Conservation (phyloP, 1,284 basidiomycete species). For the Pterula multifida region DNA sequence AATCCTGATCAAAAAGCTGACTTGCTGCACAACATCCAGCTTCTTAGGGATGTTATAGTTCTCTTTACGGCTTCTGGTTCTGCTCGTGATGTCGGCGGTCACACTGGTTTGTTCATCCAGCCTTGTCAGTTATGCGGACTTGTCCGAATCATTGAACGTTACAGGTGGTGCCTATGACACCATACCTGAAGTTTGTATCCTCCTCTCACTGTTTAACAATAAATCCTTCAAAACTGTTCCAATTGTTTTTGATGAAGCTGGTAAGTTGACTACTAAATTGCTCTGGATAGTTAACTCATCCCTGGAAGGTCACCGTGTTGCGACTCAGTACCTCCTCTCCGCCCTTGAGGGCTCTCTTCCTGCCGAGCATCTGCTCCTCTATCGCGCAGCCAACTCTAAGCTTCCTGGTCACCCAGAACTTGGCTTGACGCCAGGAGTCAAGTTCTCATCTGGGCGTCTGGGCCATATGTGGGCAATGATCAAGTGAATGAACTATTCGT, state of each 20-base stretch:
- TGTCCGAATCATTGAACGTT: background rate
- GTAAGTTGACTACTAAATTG: slow-evolving; percentile 27
- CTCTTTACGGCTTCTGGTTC: slow-evolving; percentile 75
- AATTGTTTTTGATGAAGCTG: slow-evolving; percentile 68
- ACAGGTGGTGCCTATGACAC: slow-evolving; percentile 77
- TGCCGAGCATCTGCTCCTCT: slow-evolving; percentile 66
- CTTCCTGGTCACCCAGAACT: slow-evolving; percentile 81
- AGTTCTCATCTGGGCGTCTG: slow-evolving; percentile 78
- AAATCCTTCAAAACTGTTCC: slow-evolving; percentile 47
- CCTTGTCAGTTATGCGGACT: background rate
- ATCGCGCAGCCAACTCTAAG: slow-evolving; percentile 74
- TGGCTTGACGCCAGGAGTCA: slow-evolving; percentile 75
- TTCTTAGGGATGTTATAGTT: slow-evolving; percentile 73
- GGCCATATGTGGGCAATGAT: slow-evolving; percentile 58
- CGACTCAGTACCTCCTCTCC: slow-evolving; percentile 73
- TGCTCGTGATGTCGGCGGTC: slow-evolving; percentile 72
- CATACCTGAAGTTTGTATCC: slow-evolving; percentile 68
- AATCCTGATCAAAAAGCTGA: slow-evolving; percentile 43
- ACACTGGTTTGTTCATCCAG: slow-evolving; percentile 41
- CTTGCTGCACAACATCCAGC: slow-evolving; percentile 60
- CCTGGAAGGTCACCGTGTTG: slow-evolving; percentile 78
- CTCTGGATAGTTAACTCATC: no score
- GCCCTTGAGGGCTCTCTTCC: slow-evolving; percentile 64
- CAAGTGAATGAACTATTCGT: background rate
- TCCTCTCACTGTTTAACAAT: slow-evolving; percentile 57